Conservation (phyloP, 805 yeast species). For the Yarrowia sp. region DNA sequence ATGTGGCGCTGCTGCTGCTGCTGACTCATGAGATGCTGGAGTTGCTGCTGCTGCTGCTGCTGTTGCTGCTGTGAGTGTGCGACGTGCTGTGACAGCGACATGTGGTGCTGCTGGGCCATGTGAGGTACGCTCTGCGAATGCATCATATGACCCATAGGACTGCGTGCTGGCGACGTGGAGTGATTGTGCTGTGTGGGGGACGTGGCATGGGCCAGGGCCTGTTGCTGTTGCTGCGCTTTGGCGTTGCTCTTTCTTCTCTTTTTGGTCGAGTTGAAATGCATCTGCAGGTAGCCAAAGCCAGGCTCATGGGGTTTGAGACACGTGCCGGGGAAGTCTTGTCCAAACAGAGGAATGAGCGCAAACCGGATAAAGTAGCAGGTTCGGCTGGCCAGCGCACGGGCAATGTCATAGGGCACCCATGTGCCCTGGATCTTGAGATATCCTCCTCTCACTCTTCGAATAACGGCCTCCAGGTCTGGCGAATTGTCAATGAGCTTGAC, state of each 20-base stretch:
- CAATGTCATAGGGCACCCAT: constrained; percentile 76
- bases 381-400: constrained; percentile 62
- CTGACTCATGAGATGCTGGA: neutral
- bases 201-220: neutral
- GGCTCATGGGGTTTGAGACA: constrained; percentile 58
- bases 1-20: neutral
- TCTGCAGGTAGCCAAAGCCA: constrained; percentile 61
- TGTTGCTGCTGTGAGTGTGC: constrained; percentile 9
- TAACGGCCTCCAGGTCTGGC: constrained; percentile 60
- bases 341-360: constrained; percentile 76
- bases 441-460: constrained; percentile 83
- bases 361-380: constrained; percentile 77
- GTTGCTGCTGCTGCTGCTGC: neutral
- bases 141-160: neutral
- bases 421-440: constrained; percentile 90
- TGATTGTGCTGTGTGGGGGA: neutral
- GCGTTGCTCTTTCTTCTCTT: constrained; percentile 19
- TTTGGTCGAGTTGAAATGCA: constrained; percentile 30
- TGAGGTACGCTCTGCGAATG: constrained; percentile 6
- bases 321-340: constrained; percentile 57
- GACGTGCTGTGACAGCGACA: neutral
- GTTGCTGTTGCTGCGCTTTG: constrained; percentile 15
- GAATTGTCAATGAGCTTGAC: constrained; percentile 61
- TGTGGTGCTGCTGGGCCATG: constrained; percentile 3
- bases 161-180: neutral